Percentiles rank a stretch among this genome's conserved stretches.
Conservation (phyloP, 371 early-diverging fungal species). For the Polyrhizophydium stewartii region DNA sequence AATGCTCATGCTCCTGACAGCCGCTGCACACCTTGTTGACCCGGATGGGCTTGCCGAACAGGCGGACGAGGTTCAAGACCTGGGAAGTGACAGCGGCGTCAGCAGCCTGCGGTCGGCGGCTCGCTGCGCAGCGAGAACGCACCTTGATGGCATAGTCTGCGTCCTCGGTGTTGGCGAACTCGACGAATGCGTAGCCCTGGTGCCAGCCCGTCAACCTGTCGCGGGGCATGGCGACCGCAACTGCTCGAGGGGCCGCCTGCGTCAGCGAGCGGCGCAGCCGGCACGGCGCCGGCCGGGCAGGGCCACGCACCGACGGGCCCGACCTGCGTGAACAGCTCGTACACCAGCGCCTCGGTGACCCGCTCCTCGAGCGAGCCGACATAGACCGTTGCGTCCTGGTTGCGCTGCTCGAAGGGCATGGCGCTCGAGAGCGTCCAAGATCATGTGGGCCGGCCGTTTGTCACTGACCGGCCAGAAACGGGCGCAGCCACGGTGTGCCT, state of each 20-base stretch:
- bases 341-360: constrained; percentile 86
- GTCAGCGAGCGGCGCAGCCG: neutral
- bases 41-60: constrained; percentile 93
- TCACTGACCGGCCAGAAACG: no score
- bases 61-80: constrained; percentile 92
- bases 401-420: constrained; percentile 31
- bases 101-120: neutral
- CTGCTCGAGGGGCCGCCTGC: constrained; percentile 27
- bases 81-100: neutral
- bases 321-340: constrained; percentile 98
- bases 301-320: constrained; percentile 80
- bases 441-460: no score
- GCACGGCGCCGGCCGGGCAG: neutral
- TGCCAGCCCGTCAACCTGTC: constrained; percentile 94
- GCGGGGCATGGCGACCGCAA: constrained; percentile 94
- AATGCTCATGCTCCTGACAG: constrained; percentile 29
- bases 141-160: constrained; percentile 94
- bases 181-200: constrained; percentile 96
- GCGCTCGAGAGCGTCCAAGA: no score
- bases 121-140: neutral
- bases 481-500: no score
- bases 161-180: constrained; percentile 91
- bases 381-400: constrained; percentile 74
- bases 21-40: constrained; percentile 92
- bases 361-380: constrained; percentile 96